Evolutionary conservation across 306 rosid genomes (phyloP), one percentile per base, ranked within the genome.

Genomic region (Quercus suber): DNA sequence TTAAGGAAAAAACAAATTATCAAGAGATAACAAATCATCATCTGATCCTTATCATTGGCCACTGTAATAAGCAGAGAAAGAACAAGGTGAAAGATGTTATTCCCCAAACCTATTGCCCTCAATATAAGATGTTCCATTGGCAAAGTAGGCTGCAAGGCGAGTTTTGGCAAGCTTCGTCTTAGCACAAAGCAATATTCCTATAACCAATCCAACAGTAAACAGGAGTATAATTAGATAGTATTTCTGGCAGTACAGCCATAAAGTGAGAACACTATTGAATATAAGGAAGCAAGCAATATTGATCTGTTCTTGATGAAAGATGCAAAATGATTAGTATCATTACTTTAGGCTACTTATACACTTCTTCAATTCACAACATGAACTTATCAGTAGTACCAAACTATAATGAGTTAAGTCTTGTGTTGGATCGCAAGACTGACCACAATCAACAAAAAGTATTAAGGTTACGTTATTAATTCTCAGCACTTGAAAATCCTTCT

Each of bases 121-220:
- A 75, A 92, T 20, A 52, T 75, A 79, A 73, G 92, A 87, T 80
- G 98, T 91, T 63, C 96, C 96, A 37, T 92, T 90, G 69, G 99
- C 98, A 89, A 95, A 92, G 85, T 85, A 90, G 71, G 94, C 86
- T 27, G 99, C 90, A 81, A 95, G 93, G 51, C 55, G 82, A 78
- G 92, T 86, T 84, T 86, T 87, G 49, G 97, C 97, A 53, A 81
- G 82, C 82, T 87, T 87, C n/a, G 95, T 91, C 86, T 92, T 92
- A 43, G 99, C 99, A 89, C 99, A 92, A 70, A 94, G 90, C 79
- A 94, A 89, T 76, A 94, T 88, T 61, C 93, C 93, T 89, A 74
- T 59, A 79, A 73, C 20, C 78, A 77, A 73, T 51, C 61, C 79
- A 82, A 61, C 25, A 67, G 72, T 13, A 67, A 78, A 83, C 72